Evolutionary conservation across 1,284 basidiomycete species (phyloP), one percentile per base, ranked within the genome.

Genomic region (Limonomyces culmigenus): DNA sequence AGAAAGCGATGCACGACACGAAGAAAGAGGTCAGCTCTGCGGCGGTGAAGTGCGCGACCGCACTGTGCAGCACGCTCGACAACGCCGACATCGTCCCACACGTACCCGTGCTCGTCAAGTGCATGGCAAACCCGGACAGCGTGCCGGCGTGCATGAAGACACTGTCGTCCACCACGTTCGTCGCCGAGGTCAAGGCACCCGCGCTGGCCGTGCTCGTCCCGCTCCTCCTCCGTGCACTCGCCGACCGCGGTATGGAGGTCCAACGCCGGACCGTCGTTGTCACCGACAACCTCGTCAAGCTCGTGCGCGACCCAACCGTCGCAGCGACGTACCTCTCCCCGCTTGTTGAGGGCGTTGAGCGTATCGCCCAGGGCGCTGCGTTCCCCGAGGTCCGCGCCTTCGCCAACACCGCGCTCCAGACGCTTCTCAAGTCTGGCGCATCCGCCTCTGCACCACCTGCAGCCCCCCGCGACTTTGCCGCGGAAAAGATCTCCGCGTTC

Each of bases 381-480:
- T 98, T 98, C 70, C 93, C 93, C 41, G 93, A 98, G 63, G 86
- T 93, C 43, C 83, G 89, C 42, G 88, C 86, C 5, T 96, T 95
- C 51, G 89, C 74, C 38, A 76, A 85, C 47, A 66, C 78, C 4
- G 79, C 87, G 3, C 63, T 86, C 29, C 63, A 74, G 39, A 88
- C 84, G 30, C 63, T 92, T 33, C 53, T 73, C 42, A 79, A 78
- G 47, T 72, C 88, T 35, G 87, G 87, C 40, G 87, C 87, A 19
- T 86, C 83, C 15, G 65, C 71, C 14, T 62, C 63, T 40, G 76
- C 72, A 19, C 70, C 70, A 14, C 74, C 74, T 32, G 63, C 71
- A 19, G 62, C 70, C 17, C 68, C 64, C 40, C 72, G 87, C 41
- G 75, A 91, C 50, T 50, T 81, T 31, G 63, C 64, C 33, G 60